phyloP scores from a whole-genome alignment of 495 filamentous ascomycete genomes.

The Penicillium cinerascens region DNA sequence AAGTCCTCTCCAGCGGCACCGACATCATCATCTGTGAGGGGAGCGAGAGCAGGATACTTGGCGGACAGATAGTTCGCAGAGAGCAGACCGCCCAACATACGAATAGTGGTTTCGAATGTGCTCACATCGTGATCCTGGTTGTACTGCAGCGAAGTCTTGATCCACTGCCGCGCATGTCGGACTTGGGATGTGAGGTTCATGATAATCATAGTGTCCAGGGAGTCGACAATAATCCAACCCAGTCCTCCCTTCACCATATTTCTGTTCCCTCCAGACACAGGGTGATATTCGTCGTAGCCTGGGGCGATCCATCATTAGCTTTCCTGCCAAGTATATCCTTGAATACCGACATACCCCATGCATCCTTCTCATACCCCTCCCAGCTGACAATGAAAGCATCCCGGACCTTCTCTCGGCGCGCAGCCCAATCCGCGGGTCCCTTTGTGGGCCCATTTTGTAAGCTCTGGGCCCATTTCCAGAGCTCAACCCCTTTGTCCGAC shows the following conservation, averaged over 20 bases:
- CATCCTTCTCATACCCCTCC: constrained; percentile 88
- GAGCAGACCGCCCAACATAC: constrained; percentile 92
- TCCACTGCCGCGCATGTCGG: constrained; percentile 83
- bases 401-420: constrained; percentile 77
- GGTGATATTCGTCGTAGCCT: constrained; percentile 86
- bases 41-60: constrained; percentile 62
- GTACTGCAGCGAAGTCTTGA: constrained; percentile 75
- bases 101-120: constrained; percentile 97
- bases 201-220: constrained; percentile 92
- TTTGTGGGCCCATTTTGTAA: constrained; percentile 24
- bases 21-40: constrained; percentile 60
- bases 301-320: constrained; percentile 8
- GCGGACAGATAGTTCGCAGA: constrained; percentile 92
- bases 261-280: constrained; percentile 69
- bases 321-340: not conserved
- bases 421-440: constrained; percentile 57
- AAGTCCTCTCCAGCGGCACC: constrained; percentile 76
- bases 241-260: constrained; percentile 74
- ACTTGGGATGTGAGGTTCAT: constrained; percentile 95
- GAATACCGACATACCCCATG: constrained; percentile 69
- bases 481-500: constrained; percentile 30
- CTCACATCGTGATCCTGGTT: constrained; percentile 93
- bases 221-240: constrained; percentile 98
- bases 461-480: constrained; percentile 43
- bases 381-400: constrained; percentile 87